Percentiles rank a stretch among this genome's conserved stretches.
Evolutionary conservation across 2,329 filamentous ascomycete genomes (phyloP).

Genomic region (Ceratocystis diversiconidia): DNA sequence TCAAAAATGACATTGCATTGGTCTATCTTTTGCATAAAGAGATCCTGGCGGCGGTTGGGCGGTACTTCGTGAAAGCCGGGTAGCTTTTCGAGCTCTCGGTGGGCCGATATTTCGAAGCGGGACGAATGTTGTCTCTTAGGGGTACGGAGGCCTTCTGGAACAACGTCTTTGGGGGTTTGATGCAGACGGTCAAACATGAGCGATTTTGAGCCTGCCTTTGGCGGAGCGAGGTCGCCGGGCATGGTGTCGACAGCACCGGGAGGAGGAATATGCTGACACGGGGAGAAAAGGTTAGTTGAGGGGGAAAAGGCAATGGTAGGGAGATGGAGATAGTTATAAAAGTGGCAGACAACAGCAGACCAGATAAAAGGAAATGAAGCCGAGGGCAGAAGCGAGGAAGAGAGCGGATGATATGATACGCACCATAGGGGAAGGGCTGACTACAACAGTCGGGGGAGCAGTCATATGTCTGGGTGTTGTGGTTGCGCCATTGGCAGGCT

Average conservation of each 20-base stretch:
- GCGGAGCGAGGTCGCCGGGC: slow-evolving; percentile 90
- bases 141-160: slow-evolving; percentile 86
- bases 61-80: slow-evolving; percentile 96
- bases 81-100: slow-evolving; percentile 90
- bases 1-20: slow-evolving; percentile 99
- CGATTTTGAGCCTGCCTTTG: slow-evolving; percentile 82
- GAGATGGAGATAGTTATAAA: not conserved
- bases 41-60: slow-evolving; percentile 82
- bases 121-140: slow-evolving; percentile 96
- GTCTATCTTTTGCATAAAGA: slow-evolving; percentile 99
- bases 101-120: slow-evolving; percentile 91
- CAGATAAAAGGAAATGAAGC: slow-evolving; percentile 9
- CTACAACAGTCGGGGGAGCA: slow-evolving; percentile 75
- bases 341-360: slow-evolving; percentile 14
- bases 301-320: not conserved
- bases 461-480: slow-evolving; percentile 50
- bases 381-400: slow-evolving; percentile 13
- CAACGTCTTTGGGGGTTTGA: slow-evolving; percentile 78
- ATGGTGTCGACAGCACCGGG: slow-evolving; percentile 93
- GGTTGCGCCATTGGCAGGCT: slow-evolving; percentile 32
- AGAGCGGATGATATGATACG: slow-evolving; percentile 25
- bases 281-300: slow-evolving; percentile 7
- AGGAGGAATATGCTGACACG: slow-evolving; percentile 65
- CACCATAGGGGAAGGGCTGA: slow-evolving; percentile 88
- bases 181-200: slow-evolving; percentile 78